Conservation (phyloP, 805 yeast species). For the Maudiozyma bulderi region DNA sequence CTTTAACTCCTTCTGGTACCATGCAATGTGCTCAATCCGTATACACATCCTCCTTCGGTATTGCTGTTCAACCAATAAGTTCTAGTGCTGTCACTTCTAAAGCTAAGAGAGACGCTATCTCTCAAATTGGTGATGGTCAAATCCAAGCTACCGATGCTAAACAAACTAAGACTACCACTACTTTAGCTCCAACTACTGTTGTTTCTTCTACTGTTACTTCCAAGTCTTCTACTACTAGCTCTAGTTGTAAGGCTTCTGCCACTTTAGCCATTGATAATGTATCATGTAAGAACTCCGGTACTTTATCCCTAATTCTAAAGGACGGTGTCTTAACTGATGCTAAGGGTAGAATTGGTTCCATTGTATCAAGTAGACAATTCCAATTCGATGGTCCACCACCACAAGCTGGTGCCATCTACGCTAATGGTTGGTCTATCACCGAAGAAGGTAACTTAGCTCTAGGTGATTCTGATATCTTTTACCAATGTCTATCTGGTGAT, state of each 20-base stretch:
- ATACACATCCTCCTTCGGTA: conserved; percentile 52
- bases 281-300: conserved; percentile 25
- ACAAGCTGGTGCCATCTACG: conserved; percentile 58
- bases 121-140: conserved; percentile 40
- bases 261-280: conserved; percentile 16
- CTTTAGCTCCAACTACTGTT: conserved; percentile 28
- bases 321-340: conserved; percentile 44
- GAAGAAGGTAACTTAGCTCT: conserved; percentile 49
- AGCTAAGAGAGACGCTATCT: conserved; percentile 33
- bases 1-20: conserved; percentile 55
- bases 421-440: conserved; percentile 53
- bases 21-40: conserved; percentile 49
- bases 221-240: conserved; percentile 12
- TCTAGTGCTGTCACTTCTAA: conserved; percentile 19
- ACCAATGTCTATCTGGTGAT: conserved; percentile 55
- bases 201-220: conserved; percentile 11
- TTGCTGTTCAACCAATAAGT: conserved; percentile 47
- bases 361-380: conserved; percentile 67
- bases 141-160: conserved; percentile 32
- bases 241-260: conserved; percentile 24
- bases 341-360: conserved; percentile 56
- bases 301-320: conserved; percentile 44
- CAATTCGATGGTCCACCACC: conserved; percentile 76
- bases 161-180: conserved; percentile 33
- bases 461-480: conserved; percentile 48